Percentiles rank a stretch among this genome's conserved stretches.
phyloP scores from a whole-genome alignment of 164 flowering plant species.

The Santalum album region DNA sequence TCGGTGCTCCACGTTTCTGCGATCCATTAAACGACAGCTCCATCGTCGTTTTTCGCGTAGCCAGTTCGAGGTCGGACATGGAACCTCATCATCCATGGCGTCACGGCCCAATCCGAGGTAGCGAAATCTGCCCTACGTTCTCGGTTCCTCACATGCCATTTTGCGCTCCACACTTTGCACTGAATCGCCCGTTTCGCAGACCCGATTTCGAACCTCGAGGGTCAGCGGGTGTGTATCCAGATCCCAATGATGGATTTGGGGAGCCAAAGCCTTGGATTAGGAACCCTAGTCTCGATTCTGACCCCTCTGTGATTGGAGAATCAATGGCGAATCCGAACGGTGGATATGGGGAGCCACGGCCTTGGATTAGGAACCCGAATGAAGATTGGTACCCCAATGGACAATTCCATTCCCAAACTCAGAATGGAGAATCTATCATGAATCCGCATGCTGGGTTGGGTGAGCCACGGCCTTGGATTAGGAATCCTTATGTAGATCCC shows the following conservation, averaged over 20 bases:
- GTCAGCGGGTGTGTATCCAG: neutral
- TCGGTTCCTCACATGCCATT: conserved; percentile 66
- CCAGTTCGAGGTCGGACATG: conserved; percentile 13
- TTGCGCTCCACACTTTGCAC: conserved; percentile 39
- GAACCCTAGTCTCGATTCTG: conserved; percentile 10
- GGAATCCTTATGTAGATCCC: conserved; percentile 8
- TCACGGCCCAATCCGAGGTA: conserved; percentile 30
- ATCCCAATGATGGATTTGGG: conserved; percentile 13
- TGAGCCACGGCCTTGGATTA: neutral
- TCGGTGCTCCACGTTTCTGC: too few species aligned
- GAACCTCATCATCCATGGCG: conserved; percentile 44
- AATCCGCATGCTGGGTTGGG: conserved; percentile 13
- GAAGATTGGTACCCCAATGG: too few species aligned
- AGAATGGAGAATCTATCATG: too few species aligned
- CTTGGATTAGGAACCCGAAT: too few species aligned
- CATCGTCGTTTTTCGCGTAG: too few species aligned
- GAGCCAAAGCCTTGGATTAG: neutral
- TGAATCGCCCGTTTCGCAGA: conserved; percentile 16
- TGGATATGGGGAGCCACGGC: too few species aligned
- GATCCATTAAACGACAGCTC: too few species aligned
- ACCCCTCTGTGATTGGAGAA: too few species aligned
- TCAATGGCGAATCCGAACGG: too few species aligned
- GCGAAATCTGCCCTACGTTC: conserved; percentile 54
- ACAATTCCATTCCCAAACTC: too few species aligned
- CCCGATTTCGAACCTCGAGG: conserved; percentile 24